Percentiles rank a stretch among this genome's conserved stretches.
Evolutionary conservation across 345 rosid genomes (phyloP).

Genomic region (Bruguiera sexangula): DNA sequence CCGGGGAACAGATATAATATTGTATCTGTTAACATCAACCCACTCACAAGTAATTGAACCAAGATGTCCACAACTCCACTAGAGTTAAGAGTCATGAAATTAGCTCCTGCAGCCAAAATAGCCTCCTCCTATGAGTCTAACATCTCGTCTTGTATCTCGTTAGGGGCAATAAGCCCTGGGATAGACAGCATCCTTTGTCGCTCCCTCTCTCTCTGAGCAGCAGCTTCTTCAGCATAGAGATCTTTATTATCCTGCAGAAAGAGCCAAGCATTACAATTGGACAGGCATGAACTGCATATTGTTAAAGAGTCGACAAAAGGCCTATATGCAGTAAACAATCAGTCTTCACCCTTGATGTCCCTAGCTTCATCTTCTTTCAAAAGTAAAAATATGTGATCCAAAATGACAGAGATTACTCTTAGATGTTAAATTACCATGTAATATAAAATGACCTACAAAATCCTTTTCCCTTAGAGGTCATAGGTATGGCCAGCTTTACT

Average conservation of each 20-base stretch:
- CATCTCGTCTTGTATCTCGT: slow-evolving; percentile 79
- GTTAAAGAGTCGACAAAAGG: neutral
- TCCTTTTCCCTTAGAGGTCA: too few species aligned
- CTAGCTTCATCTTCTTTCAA: too few species aligned
- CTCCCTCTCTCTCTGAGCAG: slow-evolving; percentile 68
- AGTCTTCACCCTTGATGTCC: too few species aligned
- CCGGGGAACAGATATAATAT: slow-evolving; percentile 15
- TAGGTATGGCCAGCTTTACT: too few species aligned
- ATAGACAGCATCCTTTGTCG: slow-evolving; percentile 69
- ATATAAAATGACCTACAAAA: too few species aligned
- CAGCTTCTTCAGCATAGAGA: slow-evolving; percentile 77
- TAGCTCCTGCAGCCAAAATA: slow-evolving; percentile 22
- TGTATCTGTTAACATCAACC: slow-evolving; percentile 22
- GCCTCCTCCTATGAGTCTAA: slow-evolving; percentile 57
- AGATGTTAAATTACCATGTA: too few species aligned
- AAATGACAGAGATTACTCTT: too few species aligned
- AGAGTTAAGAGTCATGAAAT: slow-evolving; percentile 25
- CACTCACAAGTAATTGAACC: slow-evolving; percentile 18
- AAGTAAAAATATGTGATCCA: too few species aligned
- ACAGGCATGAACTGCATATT: neutral
- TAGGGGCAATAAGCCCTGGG: slow-evolving; percentile 76
- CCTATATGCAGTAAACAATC: too few species aligned
- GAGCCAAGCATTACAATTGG: neutral
- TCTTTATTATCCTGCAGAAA: slow-evolving; percentile 66
- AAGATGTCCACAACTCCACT: slow-evolving; percentile 19